A percentile compares a stretch with the other conserved stretches of the same genome.
Conservation (phyloP, 371 early-diverging fungal species). For the Basidiobolus meristosporus region DNA sequence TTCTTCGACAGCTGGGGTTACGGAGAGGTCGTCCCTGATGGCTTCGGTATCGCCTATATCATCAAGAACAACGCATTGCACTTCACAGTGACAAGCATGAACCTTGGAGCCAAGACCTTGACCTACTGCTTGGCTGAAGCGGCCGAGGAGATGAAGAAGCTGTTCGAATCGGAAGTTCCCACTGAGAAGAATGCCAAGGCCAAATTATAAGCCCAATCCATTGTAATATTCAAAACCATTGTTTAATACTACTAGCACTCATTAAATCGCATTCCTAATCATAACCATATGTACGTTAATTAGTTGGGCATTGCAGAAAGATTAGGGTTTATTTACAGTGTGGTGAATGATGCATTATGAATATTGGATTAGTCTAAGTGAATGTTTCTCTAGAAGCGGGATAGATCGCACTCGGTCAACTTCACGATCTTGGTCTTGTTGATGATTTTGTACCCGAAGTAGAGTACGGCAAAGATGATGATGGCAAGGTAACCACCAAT, state of each 20-base stretch:
- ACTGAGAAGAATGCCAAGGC: slow-evolving; percentile 7
- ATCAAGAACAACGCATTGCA: slow-evolving; percentile 64
- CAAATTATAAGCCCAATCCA: slow-evolving; percentile 4
- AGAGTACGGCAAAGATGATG: slow-evolving; percentile 25
- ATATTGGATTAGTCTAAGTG: too few relatives aligned
- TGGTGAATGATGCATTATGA: too few relatives aligned
- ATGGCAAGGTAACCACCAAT: slow-evolving; percentile 21
- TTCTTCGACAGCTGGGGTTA: slow-evolving; percentile 88
- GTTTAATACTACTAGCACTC: too few relatives aligned
- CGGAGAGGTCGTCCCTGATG: slow-evolving; percentile 92
- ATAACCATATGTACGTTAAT: too few relatives aligned
- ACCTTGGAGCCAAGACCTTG: slow-evolving; percentile 37
- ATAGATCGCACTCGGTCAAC: slow-evolving; percentile 27
- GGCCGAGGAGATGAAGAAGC: slow-evolving; percentile 47
- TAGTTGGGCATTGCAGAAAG: too few relatives aligned
- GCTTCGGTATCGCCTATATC: slow-evolving; percentile 89
- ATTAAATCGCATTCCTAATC: too few relatives aligned
- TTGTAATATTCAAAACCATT: too few relatives aligned
- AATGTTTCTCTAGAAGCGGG: too few relatives aligned
- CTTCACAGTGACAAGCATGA: slow-evolving; percentile 65
- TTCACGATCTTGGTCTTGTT: slow-evolving; percentile 25
- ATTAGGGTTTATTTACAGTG: too few relatives aligned
- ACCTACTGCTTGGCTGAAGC: slow-evolving; percentile 42
- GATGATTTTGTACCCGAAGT: slow-evolving; percentile 24
- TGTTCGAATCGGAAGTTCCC: slow-evolving; percentile 11